phyloP scores from a whole-genome alignment of 129 eudicot species.

The Lonicera japonica region DNA sequence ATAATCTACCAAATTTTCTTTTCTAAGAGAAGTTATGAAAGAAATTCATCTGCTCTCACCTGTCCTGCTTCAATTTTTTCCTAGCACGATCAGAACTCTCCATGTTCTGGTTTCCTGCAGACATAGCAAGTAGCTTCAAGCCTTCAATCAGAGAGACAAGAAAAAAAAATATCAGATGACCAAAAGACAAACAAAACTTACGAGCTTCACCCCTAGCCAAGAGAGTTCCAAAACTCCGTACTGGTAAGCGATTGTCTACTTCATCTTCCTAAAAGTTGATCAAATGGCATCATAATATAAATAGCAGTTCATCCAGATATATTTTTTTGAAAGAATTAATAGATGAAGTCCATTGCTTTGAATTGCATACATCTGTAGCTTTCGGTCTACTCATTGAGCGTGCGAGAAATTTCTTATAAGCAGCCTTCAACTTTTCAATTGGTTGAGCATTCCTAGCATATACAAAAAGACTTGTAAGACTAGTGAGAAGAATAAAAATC shows the following conservation, averaged over 20 bases:
- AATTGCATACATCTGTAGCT: constrained; percentile 44
- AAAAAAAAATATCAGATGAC: not conserved
- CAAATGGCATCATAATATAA: not conserved
- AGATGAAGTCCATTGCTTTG: not conserved
- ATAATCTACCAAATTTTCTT: not conserved
- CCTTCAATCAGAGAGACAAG: not conserved
- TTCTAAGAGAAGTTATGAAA: not conserved
- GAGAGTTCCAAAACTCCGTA: constrained; percentile 81
- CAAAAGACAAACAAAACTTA: constrained; percentile 15
- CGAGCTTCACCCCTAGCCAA: constrained; percentile 55
- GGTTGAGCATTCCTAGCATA: constrained; percentile 79
- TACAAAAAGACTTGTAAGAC: not conserved
- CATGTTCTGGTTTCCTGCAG: constrained; percentile 48
- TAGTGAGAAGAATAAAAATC: not conserved
- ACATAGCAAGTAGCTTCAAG: constrained; percentile 1
- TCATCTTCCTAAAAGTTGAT: constrained; percentile 50
- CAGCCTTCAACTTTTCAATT: constrained; percentile 60
- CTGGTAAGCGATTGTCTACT: constrained; percentile 36
- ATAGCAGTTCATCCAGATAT: not conserved
- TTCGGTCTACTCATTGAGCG: constrained; percentile 68
- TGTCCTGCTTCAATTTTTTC: constrained; percentile 53
- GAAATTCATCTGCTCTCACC: constrained; percentile 34
- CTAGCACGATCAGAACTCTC: constrained; percentile 41
- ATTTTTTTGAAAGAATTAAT: not conserved
- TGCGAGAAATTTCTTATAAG: constrained; percentile 64